These are phyloP conservation scores for Austropuccinia psidii DNA, from an alignment of 1,284 basidiomycete genomes.

Conservation along the genomic window DNA sequence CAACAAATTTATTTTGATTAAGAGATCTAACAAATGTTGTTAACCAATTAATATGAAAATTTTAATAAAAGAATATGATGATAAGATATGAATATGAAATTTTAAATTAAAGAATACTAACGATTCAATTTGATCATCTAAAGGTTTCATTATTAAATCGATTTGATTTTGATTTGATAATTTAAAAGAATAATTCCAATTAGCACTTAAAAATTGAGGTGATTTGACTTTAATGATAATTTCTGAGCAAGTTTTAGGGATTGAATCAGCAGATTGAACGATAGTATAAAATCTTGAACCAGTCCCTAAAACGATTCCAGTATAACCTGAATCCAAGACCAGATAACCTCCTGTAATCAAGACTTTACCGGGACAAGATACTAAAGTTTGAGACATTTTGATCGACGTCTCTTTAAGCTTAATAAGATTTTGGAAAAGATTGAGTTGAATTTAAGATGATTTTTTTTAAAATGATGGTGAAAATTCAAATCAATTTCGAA, in stretches of 20 bases:
- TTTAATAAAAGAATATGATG: background rate
- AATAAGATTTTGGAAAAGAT: no score
- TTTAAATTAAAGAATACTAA: background rate
- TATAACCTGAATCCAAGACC: constrained; percentile 73
- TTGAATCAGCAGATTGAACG: constrained; percentile 40
- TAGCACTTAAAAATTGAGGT: constrained; percentile 75
- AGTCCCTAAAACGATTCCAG: constrained; percentile 78
- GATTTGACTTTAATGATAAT: constrained; percentile 62
- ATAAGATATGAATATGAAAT: background rate
- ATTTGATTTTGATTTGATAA: background rate
- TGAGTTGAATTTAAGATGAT: no score
- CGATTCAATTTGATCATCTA: no score
- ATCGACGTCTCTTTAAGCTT: no score
- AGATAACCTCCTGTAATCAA: constrained; percentile 75
- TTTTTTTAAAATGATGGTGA: no score
- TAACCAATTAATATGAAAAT: background rate
- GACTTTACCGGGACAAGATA: constrained; percentile 20
- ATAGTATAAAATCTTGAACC: constrained; percentile 84
- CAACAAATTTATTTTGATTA: constrained; percentile 19
- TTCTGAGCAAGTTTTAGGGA: background rate
- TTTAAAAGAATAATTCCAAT: constrained; percentile 61
- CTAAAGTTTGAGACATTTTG: no score
- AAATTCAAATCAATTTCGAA: no score
- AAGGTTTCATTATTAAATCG: background rate
- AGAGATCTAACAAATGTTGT: background rate